Conservation (phyloP, 768 basidiomycete genomes). For the Sutorius australiensis region DNA sequence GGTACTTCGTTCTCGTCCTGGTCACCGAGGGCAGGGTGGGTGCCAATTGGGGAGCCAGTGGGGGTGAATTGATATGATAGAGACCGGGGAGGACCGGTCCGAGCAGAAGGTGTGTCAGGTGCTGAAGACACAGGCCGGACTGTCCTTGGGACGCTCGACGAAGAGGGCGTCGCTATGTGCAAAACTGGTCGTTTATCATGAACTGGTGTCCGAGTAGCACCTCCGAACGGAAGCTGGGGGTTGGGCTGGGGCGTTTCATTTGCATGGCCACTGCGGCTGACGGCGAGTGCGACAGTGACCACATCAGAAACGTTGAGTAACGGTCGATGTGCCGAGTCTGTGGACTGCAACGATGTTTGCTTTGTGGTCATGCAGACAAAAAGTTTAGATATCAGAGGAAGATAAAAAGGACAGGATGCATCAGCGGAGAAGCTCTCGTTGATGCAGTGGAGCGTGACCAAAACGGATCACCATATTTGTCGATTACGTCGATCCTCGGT, state of each 20-base stretch:
- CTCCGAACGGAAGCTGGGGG: background rate
- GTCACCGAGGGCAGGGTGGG: constrained; percentile 23
- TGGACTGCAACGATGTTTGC: background rate
- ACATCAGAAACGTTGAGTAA: constrained; percentile 8
- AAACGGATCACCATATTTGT: background rate
- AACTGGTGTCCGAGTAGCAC: background rate
- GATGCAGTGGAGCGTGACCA: background rate
- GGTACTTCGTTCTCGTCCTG: constrained; percentile 25
- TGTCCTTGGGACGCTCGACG: constrained; percentile 1
- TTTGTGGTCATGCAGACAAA: constrained; percentile 10
- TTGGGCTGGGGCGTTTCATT: background rate
- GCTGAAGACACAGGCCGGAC: constrained; percentile 7
- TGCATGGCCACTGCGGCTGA: background rate
- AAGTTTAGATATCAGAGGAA: background rate
- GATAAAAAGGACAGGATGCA: background rate
- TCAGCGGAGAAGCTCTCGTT: background rate
- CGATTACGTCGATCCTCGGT: background rate
- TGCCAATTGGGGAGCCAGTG: constrained; percentile 38
- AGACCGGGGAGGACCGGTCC: constrained; percentile 74
- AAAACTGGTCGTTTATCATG: constrained; percentile 11
- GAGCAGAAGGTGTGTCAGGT: constrained; percentile 50
- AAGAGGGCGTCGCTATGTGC: constrained; percentile 12
- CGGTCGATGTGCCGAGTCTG: background rate
- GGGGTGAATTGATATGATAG: constrained; percentile 62
- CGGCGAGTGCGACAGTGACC: constrained; percentile 3